Evolutionary conservation across 2,329 filamentous ascomycete genomes (phyloP).

Genomic region (Clarireedia homoeocarpa): DNA sequence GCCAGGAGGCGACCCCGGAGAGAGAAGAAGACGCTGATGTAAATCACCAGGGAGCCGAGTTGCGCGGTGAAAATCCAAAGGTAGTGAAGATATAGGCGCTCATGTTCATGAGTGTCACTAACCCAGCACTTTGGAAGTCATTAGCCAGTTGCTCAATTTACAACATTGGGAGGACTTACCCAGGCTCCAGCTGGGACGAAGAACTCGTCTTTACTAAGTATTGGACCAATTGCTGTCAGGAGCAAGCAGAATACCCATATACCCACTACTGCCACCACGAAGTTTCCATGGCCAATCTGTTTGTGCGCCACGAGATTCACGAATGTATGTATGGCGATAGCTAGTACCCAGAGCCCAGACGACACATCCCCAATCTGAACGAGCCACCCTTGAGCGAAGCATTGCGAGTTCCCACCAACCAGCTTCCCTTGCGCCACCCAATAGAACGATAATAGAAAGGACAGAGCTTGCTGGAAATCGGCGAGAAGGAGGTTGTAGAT

Average conservation of each 20-base stretch:
- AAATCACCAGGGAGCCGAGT: too few relatives aligned
- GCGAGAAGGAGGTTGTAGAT: constrained; percentile 14
- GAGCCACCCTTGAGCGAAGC: constrained; percentile 7
- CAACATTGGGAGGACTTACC: neutral
- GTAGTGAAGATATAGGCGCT: too few relatives aligned
- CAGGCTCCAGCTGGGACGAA: constrained; percentile 42
- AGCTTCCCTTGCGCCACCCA: constrained; percentile 8
- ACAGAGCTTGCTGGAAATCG: constrained; percentile 10
- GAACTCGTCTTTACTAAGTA: constrained; percentile 34
- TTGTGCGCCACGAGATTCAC: too few relatives aligned
- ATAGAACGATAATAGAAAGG: constrained; percentile 10
- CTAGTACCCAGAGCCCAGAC: constrained; percentile 8
- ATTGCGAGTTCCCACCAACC: constrained; percentile 5
- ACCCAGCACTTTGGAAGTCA: too few relatives aligned
- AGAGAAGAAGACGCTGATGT: too few relatives aligned
- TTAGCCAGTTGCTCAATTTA: too few relatives aligned
- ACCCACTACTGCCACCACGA: too few relatives aligned
- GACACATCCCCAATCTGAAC: constrained; percentile 10
- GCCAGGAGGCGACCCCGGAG: too few relatives aligned
- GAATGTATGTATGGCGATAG: constrained; percentile 3
- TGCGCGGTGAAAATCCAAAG: too few relatives aligned
- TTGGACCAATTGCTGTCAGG: constrained; percentile 33
- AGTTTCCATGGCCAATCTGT: too few relatives aligned
- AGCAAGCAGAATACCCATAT: constrained; percentile 16
- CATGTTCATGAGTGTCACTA: too few relatives aligned